A percentile compares a stretch with the other conserved stretches of the same genome.
Conservation (phyloP, 2,329 filamentous ascomycete genomes). For the Xylariaceae sp. region DNA sequence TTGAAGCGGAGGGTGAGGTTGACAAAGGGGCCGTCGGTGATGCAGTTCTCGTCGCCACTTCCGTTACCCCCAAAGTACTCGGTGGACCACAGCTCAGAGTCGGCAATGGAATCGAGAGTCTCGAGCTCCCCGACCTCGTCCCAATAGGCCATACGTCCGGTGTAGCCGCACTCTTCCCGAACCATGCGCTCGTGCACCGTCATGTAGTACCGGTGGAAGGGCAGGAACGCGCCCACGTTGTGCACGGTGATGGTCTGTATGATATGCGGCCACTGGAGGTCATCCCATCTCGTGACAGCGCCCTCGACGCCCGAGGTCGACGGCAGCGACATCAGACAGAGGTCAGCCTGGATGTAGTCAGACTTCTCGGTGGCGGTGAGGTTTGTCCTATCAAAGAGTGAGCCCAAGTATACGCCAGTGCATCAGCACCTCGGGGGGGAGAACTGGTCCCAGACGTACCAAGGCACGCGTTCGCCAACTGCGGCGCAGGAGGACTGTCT, state of each 20-base stretch:
- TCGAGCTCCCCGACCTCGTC: conserved; percentile 1
- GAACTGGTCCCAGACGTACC: no score
- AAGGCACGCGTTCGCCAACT: neutral
- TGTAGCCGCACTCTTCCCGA: conserved; percentile 12
- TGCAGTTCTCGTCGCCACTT: conserved; percentile 2
- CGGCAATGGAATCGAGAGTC: neutral
- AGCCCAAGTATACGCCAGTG: no score
- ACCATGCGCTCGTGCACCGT: conserved; percentile 6
- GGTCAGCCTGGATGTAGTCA: neutral
- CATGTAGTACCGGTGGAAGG: conserved; percentile 11
- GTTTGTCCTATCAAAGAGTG: neutral
- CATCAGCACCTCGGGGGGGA: no score
- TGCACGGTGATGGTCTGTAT: neutral
- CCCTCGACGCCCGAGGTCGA: neutral
- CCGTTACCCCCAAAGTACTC: conserved; percentile 4
- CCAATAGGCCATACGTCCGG: conserved; percentile 11
- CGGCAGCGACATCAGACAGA: neutral
- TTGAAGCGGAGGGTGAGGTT: conserved; percentile 3
- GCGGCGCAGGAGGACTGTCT: neutral
- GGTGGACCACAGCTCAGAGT: neutral
- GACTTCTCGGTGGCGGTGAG: neutral
- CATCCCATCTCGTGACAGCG: neutral
- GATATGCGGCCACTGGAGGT: neutral
- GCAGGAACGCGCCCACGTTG: conserved; percentile 9
- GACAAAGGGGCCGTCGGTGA: conserved; percentile 4